These are phyloP conservation scores for Leccinum aurantiacum DNA, from an alignment of 768 basidiomycete genomes.

Conservation along the genomic window DNA sequence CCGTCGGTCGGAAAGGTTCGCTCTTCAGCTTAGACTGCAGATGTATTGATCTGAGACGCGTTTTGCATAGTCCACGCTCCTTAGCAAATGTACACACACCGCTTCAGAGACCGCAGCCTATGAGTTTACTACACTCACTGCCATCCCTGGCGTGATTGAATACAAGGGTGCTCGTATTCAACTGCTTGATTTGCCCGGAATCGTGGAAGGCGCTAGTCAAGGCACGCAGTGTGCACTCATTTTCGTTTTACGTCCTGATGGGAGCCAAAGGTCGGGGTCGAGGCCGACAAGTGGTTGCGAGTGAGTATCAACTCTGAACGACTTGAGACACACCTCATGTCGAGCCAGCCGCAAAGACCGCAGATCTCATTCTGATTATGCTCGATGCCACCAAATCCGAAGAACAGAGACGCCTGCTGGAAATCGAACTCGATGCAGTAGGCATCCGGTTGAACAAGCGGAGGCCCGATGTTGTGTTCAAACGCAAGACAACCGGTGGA, in stretches of 20 bases:
- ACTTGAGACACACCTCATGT: constrained; percentile 9
- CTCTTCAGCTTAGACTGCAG: neutral
- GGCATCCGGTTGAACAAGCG: constrained; percentile 91
- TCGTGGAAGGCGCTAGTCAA: constrained; percentile 91
- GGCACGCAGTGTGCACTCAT: constrained; percentile 32
- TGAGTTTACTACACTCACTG: constrained; percentile 93
- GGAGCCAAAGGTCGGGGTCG: constrained; percentile 66
- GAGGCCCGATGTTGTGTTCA: constrained; percentile 94
- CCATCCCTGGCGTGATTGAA: constrained; percentile 96
- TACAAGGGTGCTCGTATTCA: constrained; percentile 94
- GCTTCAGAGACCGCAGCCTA: constrained; percentile 87
- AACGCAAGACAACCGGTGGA: constrained; percentile 88
- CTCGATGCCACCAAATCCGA: constrained; percentile 91
- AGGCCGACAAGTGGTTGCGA: constrained; percentile 95
- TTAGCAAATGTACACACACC: constrained; percentile 91
- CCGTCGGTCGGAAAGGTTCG: constrained; percentile 88
- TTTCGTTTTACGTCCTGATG: neutral
- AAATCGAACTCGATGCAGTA: constrained; percentile 93
- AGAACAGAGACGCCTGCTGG: constrained; percentile 84
- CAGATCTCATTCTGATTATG: constrained; percentile 92
- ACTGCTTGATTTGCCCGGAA: constrained; percentile 92
- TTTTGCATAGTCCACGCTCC: constrained; percentile 71
- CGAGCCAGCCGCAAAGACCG: constrained; percentile 72
- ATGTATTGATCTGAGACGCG: constrained; percentile 7
- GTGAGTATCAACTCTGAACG: constrained; percentile 36